Conservation (phyloP, 352 stramenopile species). For the Elongisporangium undulatum region DNA sequence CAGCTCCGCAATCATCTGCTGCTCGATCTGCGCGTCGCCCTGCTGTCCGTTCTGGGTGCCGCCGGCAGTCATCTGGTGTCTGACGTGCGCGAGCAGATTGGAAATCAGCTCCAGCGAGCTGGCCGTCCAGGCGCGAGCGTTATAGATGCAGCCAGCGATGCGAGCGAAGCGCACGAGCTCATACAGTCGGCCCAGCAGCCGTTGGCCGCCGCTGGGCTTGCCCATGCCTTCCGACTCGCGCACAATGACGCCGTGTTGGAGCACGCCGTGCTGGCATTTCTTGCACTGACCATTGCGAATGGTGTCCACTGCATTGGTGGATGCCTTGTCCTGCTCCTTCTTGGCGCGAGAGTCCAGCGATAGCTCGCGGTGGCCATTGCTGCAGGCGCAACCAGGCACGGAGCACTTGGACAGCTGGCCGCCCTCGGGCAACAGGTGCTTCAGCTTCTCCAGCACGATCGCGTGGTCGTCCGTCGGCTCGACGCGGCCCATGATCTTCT, state of each 20-base stretch:
- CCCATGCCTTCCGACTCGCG: conserved; percentile 25
- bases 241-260: conserved; percentile 56
- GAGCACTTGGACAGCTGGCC: conserved; percentile 43
- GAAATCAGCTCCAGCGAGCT: conserved; percentile 44
- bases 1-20: conserved; percentile 46
- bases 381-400: conserved; percentile 60
- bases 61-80: conserved; percentile 42
- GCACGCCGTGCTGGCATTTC: conserved; percentile 63
- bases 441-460: conserved; percentile 31
- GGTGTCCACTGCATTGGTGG: conserved; percentile 15
- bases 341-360: conserved; percentile 14
- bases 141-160: conserved; percentile 46
- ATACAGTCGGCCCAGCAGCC: conserved; percentile 52
- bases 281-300: conserved; percentile 37
- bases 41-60: conserved; percentile 70
- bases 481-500: conserved; percentile 4
- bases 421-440: conserved; percentile 49
- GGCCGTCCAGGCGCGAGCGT: conserved; percentile 60
- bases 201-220: conserved; percentile 48
- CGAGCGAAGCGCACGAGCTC: conserved; percentile 52
- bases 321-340: conserved; percentile 14
- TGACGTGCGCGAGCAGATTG: conserved; percentile 39
- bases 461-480: conserved; percentile 28
- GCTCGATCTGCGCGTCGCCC: conserved; percentile 54
- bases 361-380: conserved; percentile 33